Evolutionary conservation across 768 basidiomycete genomes (phyloP).

Genomic region (Lepiota brunneoincarnata): DNA sequence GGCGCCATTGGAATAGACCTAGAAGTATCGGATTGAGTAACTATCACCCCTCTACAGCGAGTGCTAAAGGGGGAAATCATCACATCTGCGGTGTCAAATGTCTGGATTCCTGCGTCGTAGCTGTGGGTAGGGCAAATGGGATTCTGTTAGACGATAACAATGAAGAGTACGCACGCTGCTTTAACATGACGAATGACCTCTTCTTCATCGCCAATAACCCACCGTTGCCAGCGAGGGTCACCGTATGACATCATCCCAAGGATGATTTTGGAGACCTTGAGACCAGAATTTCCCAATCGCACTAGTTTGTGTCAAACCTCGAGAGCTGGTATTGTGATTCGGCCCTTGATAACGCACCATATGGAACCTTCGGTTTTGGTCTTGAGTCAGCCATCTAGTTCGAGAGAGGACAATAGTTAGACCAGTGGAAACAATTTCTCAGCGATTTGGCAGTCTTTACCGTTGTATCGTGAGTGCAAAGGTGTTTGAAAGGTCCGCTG

Average conservation of each 20-base stretch:
- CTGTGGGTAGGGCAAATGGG: conserved; percentile 21
- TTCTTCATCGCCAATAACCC: conserved; percentile 47
- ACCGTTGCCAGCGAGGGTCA: conserved; percentile 45
- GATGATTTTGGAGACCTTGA: conserved; percentile 65
- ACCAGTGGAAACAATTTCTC: no score
- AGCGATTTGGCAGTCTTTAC: no score
- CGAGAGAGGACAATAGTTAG: no score
- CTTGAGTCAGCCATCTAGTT: neutral
- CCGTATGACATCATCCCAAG: conserved; percentile 67
- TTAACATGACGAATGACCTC: conserved; percentile 49
- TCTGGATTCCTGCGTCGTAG: conserved; percentile 63
- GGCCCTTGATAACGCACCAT: neutral
- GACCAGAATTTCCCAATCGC: conserved; percentile 48
- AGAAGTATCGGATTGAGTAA: neutral
- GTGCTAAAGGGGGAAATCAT: neutral
- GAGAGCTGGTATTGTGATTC: neutral
- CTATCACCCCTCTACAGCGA: neutral
- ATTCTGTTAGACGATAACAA: neutral
- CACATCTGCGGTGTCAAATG: conserved; percentile 58
- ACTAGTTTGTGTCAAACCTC: conserved; percentile 25
- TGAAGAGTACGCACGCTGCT: conserved; percentile 29
- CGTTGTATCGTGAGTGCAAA: no score
- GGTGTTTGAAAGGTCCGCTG: no score
- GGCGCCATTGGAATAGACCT: conserved; percentile 65
- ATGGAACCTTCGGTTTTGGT: neutral